These are phyloP conservation scores for Apiospora saccharicola DNA, from an alignment of 2,329 filamentous ascomycete genomes.

Conservation along the genomic window DNA sequence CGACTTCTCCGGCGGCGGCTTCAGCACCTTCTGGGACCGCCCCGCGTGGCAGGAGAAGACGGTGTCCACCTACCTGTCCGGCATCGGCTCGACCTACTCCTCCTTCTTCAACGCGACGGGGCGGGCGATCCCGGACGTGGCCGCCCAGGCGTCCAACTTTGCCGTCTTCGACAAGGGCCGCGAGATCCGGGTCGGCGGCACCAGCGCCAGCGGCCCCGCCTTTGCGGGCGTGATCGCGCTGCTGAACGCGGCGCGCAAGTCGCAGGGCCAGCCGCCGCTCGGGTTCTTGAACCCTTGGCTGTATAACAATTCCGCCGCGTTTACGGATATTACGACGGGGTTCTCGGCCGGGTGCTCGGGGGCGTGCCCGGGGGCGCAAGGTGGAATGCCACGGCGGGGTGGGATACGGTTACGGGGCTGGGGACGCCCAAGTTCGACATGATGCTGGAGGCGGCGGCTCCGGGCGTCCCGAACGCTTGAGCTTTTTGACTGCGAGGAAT, in stretches of 20 bases:
- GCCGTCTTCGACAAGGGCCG: slow-evolving; percentile 40
- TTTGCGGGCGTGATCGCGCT: slow-evolving; percentile 69
- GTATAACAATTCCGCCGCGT: slow-evolving; percentile 46
- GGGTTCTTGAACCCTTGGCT: slow-evolving; percentile 71
- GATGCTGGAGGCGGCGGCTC: slow-evolving; percentile 6
- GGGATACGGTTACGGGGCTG: slow-evolving; percentile 56
- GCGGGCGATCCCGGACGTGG: slow-evolving; percentile 67
- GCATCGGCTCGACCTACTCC: slow-evolving; percentile 44
- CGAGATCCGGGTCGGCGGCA: slow-evolving; percentile 46
- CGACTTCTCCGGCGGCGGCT: slow-evolving; percentile 60
- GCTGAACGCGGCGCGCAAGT: slow-evolving; percentile 68
- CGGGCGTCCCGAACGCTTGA: background rate
- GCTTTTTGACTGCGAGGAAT: no score
- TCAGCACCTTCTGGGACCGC: slow-evolving; percentile 55
- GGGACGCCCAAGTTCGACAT: slow-evolving; percentile 37
- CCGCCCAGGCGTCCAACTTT: slow-evolving; percentile 56
- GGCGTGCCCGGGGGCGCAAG: background rate
- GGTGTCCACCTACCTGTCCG: slow-evolving; percentile 52
- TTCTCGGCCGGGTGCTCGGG: slow-evolving; percentile 43
- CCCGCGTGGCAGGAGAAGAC: slow-evolving; percentile 54
- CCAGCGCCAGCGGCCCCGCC: slow-evolving; percentile 65
- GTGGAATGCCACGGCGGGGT: slow-evolving; percentile 52
- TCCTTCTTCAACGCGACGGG: slow-evolving; percentile 54
- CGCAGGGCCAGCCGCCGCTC: slow-evolving; percentile 58
- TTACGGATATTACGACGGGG: slow-evolving; percentile 49